Conservation (phyloP, 495 filamentous ascomycete species). For the Penicillium cinerascens region DNA sequence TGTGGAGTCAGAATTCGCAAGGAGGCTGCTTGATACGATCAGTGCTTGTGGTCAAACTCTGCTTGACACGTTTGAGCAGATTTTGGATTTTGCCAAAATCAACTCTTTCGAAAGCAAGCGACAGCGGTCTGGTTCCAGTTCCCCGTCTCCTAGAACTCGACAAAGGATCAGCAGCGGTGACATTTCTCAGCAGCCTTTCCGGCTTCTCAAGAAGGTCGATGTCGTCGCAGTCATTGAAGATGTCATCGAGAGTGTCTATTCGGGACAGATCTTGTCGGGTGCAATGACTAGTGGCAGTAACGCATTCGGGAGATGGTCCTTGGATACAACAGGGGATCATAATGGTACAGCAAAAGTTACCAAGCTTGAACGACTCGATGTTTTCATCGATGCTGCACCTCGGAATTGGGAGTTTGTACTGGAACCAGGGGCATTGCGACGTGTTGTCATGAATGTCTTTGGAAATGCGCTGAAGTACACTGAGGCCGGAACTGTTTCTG, state of each 20-base stretch:
- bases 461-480: constrained; percentile 75
- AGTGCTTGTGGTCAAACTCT: constrained; percentile 57
- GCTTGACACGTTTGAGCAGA: constrained; percentile 64
- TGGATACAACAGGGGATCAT: background rate
- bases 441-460: constrained; percentile 69
- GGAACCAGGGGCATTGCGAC: constrained; percentile 59
- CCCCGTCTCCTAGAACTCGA: too few species aligned
- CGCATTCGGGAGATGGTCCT: too few species aligned
- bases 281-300: background rate
- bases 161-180: too few species aligned
- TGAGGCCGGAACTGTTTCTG: constrained; percentile 52
- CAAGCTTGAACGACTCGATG: constrained; percentile 41
- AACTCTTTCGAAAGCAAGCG: constrained; percentile 35
- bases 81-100: constrained; percentile 55
- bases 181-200: background rate
- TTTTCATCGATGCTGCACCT: constrained; percentile 51
- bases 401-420: constrained; percentile 52
- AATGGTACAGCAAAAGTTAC: too few species aligned
- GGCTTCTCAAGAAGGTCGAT: constrained; percentile 2
- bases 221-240: constrained; percentile 5
- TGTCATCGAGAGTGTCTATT: constrained; percentile 6
- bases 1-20: constrained; percentile 42
- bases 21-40: constrained; percentile 54
- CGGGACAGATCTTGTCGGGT: background rate
- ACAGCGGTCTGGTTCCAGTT: background rate